phyloP scores from a whole-genome alignment of 148 eudicot genomes.

The Rhododendron vialii region DNA sequence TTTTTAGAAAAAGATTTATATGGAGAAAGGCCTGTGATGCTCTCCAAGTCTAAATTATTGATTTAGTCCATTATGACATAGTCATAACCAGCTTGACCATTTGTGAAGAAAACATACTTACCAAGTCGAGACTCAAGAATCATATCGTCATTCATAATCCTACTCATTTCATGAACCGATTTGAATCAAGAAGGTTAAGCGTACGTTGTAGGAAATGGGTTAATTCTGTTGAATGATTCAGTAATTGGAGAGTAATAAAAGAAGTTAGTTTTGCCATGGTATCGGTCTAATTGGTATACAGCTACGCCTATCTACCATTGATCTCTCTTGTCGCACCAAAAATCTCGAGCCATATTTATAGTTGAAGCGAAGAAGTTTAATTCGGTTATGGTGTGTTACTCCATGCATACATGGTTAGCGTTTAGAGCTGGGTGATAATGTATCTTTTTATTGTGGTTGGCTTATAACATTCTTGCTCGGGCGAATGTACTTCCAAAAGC shows the following conservation, averaged over 20 bases:
- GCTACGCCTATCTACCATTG: too few relatives aligned
- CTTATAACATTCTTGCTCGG: neutral
- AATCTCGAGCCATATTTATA: neutral
- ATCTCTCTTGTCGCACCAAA: neutral
- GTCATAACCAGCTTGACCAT: too few relatives aligned
- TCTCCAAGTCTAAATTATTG: too few relatives aligned
- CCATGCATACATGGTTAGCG: neutral
- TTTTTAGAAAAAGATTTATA: too few relatives aligned
- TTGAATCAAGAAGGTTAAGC: neutral
- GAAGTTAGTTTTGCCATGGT: neutral
- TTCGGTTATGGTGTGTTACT: neutral
- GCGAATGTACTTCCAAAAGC: neutral
- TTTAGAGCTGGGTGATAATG: neutral
- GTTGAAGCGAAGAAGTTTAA: neutral
- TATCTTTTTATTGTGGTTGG: neutral
- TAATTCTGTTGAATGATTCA: neutral
- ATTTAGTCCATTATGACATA: too few relatives aligned
- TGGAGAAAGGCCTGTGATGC: too few relatives aligned
- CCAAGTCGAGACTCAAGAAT: neutral
- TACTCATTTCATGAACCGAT: neutral
- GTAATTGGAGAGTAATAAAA: neutral
- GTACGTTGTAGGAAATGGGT: neutral
- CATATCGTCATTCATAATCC: neutral
- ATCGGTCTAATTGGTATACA: too few relatives aligned
- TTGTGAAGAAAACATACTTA: neutral